A percentile compares a stretch with the other conserved stretches of the same genome.
Evolutionary conservation across 2,329 filamentous ascomycete genomes (phyloP).

Genomic region (Fusarium citri): DNA sequence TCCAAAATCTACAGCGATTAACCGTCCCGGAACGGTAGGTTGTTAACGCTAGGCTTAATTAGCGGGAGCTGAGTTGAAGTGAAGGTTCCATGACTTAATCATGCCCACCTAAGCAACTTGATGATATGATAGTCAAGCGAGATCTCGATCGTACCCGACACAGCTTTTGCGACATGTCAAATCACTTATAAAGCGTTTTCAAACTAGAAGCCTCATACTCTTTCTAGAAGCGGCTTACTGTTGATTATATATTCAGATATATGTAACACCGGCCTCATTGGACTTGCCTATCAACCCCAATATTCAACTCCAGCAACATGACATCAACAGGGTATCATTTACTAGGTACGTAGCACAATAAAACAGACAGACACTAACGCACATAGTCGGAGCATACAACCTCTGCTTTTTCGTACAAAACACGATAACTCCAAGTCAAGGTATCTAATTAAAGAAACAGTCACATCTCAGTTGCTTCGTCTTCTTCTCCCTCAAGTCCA

Average conservation of each 20-base stretch:
- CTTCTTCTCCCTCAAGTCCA: background rate
- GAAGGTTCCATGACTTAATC: conserved; percentile 24
- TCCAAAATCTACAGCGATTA: conserved; percentile 3
- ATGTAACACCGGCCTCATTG: background rate
- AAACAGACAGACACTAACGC: background rate
- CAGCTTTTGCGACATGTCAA: background rate
- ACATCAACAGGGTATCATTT: conserved; percentile 4
- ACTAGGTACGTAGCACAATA: background rate
- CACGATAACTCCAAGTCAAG: conserved; percentile 11
- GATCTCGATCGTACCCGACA: conserved; percentile 20
- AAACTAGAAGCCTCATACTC: background rate
- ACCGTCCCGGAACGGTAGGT: background rate
- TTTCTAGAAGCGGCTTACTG: conserved; percentile 16
- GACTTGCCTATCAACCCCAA: background rate
- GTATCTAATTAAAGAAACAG: conserved; percentile 19
- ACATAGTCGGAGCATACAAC: background rate
- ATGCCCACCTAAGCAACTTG: conserved; percentile 30
- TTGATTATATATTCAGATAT: background rate
- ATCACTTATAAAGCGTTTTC: conserved; percentile 29
- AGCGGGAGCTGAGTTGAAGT: conserved; percentile 6
- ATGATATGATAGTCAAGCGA: background rate
- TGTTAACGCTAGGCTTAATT: conserved; percentile 4
- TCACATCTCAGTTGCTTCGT: background rate
- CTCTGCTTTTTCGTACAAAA: conserved; percentile 22
- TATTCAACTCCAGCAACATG: background rate